Base-by-base conservation (phyloP, 2,329 filamentous ascomycete species). In the Talaromyces verruculosus region DNA sequence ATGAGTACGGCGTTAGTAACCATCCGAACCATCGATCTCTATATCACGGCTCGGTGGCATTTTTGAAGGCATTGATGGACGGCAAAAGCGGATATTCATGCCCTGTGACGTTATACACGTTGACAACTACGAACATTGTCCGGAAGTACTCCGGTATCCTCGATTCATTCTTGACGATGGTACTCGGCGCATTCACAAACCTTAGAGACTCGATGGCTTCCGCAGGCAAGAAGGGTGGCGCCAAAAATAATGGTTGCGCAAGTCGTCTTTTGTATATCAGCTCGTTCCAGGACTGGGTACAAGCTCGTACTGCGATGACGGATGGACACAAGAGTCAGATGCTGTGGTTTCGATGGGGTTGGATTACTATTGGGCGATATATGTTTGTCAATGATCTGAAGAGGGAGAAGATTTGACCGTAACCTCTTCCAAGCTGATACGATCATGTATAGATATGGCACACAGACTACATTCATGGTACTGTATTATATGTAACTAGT, bases 341-440 rank as follows among this genome's bases (percentile, higher is more conserved):
- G 95, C 87, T 91, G 43, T 99, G 95, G 95, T 99, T 98, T 76
- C 87, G 95, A 7, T 98, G 93, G 86, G 92, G 93, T 2, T 99
- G 93, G 93, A 97, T 99, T 74, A 85, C 87, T 0, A 76, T 97
- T 65, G 95, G 93, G 73, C 84, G 95, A 67, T 99, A 98, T 80
- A 98, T 99, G 95, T 86, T 93, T 65, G 86, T 98, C 37, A 99
- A 99, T 78, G 93, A 98, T 76, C 76, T 99, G 78, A 85, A 83
- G 74, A 83, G 83, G 72, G 87, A 87, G 76, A 85, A 83, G 71
- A 71, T 83, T 61, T 75, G 71, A 69, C 28, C 13, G 13, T 45
- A 15, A 10, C 7, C 13, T 37, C 19, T 2, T 35, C n/a, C n/a
- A 35, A 51, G 15, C 5, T 30, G 5, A 28, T 33, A 22, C 1